Conservation (phyloP, 169 alveolate genomes). For the Plasmodium vivax region DNA sequence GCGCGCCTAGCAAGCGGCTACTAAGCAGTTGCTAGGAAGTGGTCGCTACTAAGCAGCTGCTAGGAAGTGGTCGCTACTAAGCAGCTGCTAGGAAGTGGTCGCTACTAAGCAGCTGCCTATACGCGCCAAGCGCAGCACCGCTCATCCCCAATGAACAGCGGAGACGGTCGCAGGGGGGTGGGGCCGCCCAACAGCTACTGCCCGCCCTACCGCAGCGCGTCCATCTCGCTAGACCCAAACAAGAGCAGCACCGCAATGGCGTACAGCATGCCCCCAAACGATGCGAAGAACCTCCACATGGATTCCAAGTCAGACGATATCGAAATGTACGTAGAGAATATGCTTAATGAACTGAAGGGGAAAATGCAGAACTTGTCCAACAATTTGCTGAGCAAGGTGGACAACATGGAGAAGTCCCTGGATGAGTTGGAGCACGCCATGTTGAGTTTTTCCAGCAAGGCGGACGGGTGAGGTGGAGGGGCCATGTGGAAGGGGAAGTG, state of each 20-base stretch:
- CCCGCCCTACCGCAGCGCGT: background rate
- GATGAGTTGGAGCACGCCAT: slow-evolving; percentile 29
- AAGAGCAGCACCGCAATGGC: background rate
- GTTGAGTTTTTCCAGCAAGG: slow-evolving; percentile 8
- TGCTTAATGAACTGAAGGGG: slow-evolving; percentile 53
- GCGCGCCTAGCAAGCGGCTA: background rate
- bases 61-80: too few relatives aligned
- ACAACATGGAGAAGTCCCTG: slow-evolving; percentile 52
- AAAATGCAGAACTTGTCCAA: slow-evolving; percentile 69
- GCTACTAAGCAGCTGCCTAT: background rate
- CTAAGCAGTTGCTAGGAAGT: too few relatives aligned
- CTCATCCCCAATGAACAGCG: background rate
- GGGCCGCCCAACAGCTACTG: background rate
- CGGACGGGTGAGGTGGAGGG: background rate
- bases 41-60: too few relatives aligned
- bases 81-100: background rate
- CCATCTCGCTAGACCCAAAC: background rate
- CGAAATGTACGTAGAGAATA: slow-evolving; percentile 64
- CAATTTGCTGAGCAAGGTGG: slow-evolving; percentile 44
- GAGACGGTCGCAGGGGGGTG: slow-evolving; percentile 2
- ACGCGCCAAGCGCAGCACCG: background rate
- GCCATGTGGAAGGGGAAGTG: background rate
- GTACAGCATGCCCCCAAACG: background rate
- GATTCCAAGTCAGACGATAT: slow-evolving; percentile 24
- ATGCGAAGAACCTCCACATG: background rate